These are phyloP conservation scores for Corymbia maculata DNA, from an alignment of 345 rosid genomes.

Conservation along the genomic window DNA sequence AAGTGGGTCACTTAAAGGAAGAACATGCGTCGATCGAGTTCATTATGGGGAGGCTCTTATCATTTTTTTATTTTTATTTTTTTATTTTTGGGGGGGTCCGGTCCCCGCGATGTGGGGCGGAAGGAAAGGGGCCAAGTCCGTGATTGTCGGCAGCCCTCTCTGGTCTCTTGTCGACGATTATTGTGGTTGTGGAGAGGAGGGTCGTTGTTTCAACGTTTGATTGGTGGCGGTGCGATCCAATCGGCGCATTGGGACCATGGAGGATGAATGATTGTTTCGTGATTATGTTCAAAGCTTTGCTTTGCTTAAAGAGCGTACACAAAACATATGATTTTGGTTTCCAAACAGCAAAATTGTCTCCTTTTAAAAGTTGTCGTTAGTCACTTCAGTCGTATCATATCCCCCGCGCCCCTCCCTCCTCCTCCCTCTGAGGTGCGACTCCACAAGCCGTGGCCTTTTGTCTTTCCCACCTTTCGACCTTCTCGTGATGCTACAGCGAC, in stretches of 20 bases:
- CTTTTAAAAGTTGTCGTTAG: neutral
- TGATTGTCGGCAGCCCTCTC: conserved; percentile 1
- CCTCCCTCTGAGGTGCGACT: neutral
- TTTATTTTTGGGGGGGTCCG: neutral
- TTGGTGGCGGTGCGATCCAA: neutral
- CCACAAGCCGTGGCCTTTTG: neutral
- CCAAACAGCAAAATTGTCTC: neutral
- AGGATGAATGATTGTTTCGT: neutral
- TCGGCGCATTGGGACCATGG: neutral
- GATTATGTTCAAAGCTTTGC: neutral
- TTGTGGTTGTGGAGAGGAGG: neutral
- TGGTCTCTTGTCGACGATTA: neutral
- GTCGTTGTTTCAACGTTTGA: neutral
- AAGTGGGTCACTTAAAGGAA: neutral
- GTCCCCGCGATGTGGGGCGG: neutral
- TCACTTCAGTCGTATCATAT: neutral
- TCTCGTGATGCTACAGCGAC: neutral
- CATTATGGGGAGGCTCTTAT: neutral
- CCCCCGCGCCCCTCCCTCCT: too few species aligned
- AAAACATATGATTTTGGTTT: neutral
- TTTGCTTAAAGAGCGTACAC: neutral
- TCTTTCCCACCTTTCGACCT: neutral
- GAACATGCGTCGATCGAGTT: neutral
- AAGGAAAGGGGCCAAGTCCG: neutral
- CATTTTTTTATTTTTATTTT: neutral